Base-by-base conservation (phyloP, 148 eudicot species). In the Camellia granthamiana region DNA sequence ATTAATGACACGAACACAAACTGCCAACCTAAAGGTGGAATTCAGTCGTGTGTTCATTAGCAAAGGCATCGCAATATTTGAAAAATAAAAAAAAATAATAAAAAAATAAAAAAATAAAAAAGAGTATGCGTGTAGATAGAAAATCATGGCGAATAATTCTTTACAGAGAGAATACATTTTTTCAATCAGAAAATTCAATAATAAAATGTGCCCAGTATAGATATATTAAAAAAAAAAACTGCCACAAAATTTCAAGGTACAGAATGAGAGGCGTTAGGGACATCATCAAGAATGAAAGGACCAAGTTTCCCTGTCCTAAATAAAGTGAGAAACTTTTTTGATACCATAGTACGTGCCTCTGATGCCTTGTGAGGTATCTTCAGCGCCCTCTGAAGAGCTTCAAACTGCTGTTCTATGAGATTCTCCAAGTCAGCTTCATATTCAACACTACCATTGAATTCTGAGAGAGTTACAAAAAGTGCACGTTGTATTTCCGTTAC, bases 281-380 rank as follows among this genome's bases (percentile, higher is more conserved):
- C 99, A 75, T 92, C 97, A 85, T 96, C 99, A 56, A 96, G 99
- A 79, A 93, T 96, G 84, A 93, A 93, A 61, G 91, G 95, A 51
- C 99, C 99, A 11, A 96, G 99, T 83, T 91, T 96, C 80, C 99
- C 99, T 6, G 86, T 84, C 76, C 99, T 91, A 88, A 96, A 96
- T 68, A 96, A 85, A 10, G 98, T 87, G 58, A 93, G 87, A 81
- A 96, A 91, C 84, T 86, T 91, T 87, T 96, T 96, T 5, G 99
- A 88, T 51, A 86, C 93, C 88, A 87, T 89, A 4, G 80, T 82
- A 13, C 98, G 90, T 74, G 92, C 92, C 85, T 96, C 99, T 15
- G 95, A 82, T 60, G 97, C 89, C 76, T 83, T 86, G 54, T 88
- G 89, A 54, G 97, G 92, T 87, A 96, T 86, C 88, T 88, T 93